These are phyloP conservation scores for Carex arenaria DNA, from an alignment of 202 grass and related monocot genomes.

Conservation along the genomic window DNA sequence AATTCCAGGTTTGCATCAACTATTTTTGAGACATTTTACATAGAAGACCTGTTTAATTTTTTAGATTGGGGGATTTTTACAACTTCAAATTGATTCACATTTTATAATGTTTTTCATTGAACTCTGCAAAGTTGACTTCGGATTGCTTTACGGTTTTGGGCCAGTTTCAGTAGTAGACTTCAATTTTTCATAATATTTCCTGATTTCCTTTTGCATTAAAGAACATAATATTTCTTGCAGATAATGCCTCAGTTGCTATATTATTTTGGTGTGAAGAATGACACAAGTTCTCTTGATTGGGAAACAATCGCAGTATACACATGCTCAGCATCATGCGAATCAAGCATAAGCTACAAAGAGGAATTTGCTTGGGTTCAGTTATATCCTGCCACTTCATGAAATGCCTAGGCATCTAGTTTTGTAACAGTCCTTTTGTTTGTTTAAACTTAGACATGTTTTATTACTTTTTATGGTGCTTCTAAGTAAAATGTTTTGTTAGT, in stretches of 20 bases:
- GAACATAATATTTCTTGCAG: conserved; percentile 33
- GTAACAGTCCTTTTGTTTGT: too few species aligned
- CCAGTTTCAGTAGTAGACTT: neutral
- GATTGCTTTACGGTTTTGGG: neutral
- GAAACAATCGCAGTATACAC: conserved; percentile 77
- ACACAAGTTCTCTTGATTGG: conserved; percentile 86
- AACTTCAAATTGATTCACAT: neutral
- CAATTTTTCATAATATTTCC: neutral
- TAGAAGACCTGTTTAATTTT: neutral
- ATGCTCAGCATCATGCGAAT: conserved; percentile 68
- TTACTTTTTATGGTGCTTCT: neutral
- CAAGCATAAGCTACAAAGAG: conserved; percentile 69
- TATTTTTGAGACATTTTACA: neutral
- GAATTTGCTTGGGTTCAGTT: conserved; percentile 93
- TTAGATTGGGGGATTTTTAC: neutral
- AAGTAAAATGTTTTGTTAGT: neutral
- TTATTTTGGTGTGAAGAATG: conserved; percentile 74
- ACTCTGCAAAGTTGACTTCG: neutral
- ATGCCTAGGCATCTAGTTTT: neutral
- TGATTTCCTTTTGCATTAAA: neutral
- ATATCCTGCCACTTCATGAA: conserved; percentile 39
- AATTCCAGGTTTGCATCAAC: conserved; percentile 76
- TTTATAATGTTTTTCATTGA: neutral
- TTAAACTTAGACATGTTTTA: neutral
- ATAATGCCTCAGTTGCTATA: conserved; percentile 94